phyloP scores from a whole-genome alignment of 1,284 basidiomycete species.

The Puccinia horiana region DNA sequence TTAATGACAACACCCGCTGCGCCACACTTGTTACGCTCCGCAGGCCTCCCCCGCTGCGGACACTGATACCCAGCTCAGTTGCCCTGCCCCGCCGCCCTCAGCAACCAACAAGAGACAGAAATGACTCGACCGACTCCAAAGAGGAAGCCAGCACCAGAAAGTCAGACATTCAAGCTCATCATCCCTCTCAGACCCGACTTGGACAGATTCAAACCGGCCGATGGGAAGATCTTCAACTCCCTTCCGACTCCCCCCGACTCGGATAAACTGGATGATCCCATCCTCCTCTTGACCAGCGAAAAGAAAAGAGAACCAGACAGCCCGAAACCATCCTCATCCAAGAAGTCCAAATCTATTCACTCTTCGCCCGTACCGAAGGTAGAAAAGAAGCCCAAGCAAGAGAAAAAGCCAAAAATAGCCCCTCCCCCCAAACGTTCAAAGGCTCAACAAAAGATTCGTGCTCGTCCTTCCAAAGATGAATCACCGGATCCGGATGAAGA shows the following conservation, averaged over 20 bases:
- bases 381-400: no score
- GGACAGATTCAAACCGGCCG: constrained; percentile 29
- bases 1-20: no score
- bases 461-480: not conserved
- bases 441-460: not conserved
- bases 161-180: not conserved
- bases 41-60: no score
- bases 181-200: constrained; percentile 20
- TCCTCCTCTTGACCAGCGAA: not conserved
- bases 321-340: not conserved
- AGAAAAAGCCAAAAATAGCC: not conserved
- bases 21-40: no score
- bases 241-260: not conserved
- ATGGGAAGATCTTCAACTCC: constrained; percentile 13
- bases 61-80: no score
- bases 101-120: not conserved
- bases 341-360: not conserved
- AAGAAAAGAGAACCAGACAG: not conserved
- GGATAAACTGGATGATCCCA: not conserved
- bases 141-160: not conserved
- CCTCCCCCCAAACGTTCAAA: not conserved
- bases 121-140: not conserved
- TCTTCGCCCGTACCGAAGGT: not conserved
- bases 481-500: constrained; percentile 31
- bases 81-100: no score